These are phyloP conservation scores for Trichodelitschia bisporula DNA, from an alignment of 495 filamentous ascomycete genomes.

Conservation along the genomic window DNA sequence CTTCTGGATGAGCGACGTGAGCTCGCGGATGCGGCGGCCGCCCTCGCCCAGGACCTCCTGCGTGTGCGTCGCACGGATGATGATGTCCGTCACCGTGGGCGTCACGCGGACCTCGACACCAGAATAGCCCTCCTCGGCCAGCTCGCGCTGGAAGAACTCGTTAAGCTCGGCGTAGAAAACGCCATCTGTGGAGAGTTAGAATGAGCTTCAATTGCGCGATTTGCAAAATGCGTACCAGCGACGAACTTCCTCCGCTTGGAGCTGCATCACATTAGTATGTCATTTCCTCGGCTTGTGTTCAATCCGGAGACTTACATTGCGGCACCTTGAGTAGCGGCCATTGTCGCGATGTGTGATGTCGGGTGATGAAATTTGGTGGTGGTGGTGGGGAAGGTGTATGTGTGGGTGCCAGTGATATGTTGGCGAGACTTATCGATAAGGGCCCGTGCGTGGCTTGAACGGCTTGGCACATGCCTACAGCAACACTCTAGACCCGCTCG, in stretches of 20 bases:
- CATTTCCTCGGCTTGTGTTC: no score
- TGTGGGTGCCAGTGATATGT: no score
- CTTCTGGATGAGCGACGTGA: conserved; percentile 99
- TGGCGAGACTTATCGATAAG: no score
- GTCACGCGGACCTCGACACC: conserved; percentile 99
- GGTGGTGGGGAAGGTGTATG: background rate
- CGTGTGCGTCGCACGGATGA: conserved; percentile 98
- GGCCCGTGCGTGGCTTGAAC: no score
- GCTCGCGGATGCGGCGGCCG: conserved; percentile 97
- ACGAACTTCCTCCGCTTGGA: conserved; percentile 99
- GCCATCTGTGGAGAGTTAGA: conserved; percentile 32
- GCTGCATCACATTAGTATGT: no score
- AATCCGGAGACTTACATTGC: conserved; percentile 36
- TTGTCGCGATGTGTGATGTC: conserved; percentile 16
- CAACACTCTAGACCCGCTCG: no score
- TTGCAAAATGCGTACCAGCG: conserved; percentile 23
- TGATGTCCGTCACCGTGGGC: conserved; percentile 98
- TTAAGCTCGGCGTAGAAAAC: conserved; percentile 99
- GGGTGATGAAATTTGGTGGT: background rate
- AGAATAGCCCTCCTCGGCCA: conserved; percentile 98
- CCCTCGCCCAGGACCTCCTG: conserved; percentile 99
- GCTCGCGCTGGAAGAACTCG: conserved; percentile 99
- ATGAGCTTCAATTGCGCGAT: background rate
- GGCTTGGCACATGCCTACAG: no score
- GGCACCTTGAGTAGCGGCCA: conserved; percentile 37